Conservation (phyloP, 768 basidiomycete species). For the Leccinum fibrillosum region DNA sequence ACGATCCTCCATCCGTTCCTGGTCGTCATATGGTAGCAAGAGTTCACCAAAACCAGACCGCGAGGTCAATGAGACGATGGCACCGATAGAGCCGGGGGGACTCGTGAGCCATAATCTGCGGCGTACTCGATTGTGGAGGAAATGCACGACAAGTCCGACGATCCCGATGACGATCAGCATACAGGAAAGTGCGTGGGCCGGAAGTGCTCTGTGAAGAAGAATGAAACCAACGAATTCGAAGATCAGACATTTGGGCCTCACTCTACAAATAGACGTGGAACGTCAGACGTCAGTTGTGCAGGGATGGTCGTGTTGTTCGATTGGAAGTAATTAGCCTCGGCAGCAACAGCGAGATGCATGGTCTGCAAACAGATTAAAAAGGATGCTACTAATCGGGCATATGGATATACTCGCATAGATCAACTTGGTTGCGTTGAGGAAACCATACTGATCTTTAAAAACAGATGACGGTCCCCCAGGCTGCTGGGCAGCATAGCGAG, state of each 20-base stretch:
- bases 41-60: constrained; percentile 62
- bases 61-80: constrained; percentile 52
- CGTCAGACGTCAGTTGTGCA: constrained; percentile 39
- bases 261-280: constrained; percentile 58
- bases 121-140: constrained; percentile 45
- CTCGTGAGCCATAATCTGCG: constrained; percentile 48
- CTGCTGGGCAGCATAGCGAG: constrained; percentile 44
- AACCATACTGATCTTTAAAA: constrained; percentile 49
- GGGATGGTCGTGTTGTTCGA: constrained; percentile 34
- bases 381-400: neutral
- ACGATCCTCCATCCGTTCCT: constrained; percentile 42
- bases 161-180: constrained; percentile 48
- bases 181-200: constrained; percentile 48
- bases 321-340: constrained; percentile 60
- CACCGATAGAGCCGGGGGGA: constrained; percentile 59
- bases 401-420: constrained; percentile 31
- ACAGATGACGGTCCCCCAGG: constrained; percentile 40
- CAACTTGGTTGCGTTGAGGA: constrained; percentile 46
- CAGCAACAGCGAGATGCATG: constrained; percentile 54
- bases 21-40: constrained; percentile 57
- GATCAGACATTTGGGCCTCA: constrained; percentile 29
- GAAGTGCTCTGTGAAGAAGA: constrained; percentile 41
- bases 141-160: constrained; percentile 45
- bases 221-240: constrained; percentile 1
- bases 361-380: constrained; percentile 36